Base-by-base conservation (phyloP, 306 rosid genomes). In the Oemleria cerasiformis region DNA sequence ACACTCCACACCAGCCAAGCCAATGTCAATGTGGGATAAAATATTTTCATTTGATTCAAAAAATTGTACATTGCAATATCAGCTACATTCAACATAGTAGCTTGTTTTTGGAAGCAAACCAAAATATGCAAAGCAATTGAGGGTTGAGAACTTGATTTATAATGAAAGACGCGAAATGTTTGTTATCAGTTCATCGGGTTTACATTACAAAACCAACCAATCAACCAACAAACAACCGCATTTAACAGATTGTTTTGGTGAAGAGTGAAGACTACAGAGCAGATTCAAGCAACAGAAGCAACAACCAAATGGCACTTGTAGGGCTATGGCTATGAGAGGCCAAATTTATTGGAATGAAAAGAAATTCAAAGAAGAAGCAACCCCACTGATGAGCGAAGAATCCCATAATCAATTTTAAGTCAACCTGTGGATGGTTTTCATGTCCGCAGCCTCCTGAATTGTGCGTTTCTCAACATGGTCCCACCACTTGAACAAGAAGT, bases 401-500 rank as follows among this genome's bases (percentile, higher is more conserved):
- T 6, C 44, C 65, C 39, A 61, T 44, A 61, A 45, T 9, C 45
- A 5, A 17, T 39, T 1, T 73, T 76, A 94, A 72, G 82, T 80
- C 83, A 95, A 68, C 86, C 82, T 91, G 86, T 95, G 96, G 71
- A 95, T 89, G 81, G 96, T 89, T 77, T 91, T 84, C 96, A 91
- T 91, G 86, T 95, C 99, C 51, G 76, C 80, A 40, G 83, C 92
- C 75, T 88, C 91, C 68, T 73, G 80, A 38, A 95, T 84, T 48
- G 91, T 79, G 55, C 90, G 89, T 70, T 67, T 84, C 88, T 95
- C 90, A 45, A 91, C 81, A 77, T 95, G 92, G 21, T 91, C 97
- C 99, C 99, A 95, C 99, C 99, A 95, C 73, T 87, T 91, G 91
- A 85, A 91, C 74, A 95, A 75, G 88, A 95, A 95, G 72, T 91